Conservation (phyloP, 2,329 filamentous ascomycete genomes). For the Aspergillus sp. region DNA sequence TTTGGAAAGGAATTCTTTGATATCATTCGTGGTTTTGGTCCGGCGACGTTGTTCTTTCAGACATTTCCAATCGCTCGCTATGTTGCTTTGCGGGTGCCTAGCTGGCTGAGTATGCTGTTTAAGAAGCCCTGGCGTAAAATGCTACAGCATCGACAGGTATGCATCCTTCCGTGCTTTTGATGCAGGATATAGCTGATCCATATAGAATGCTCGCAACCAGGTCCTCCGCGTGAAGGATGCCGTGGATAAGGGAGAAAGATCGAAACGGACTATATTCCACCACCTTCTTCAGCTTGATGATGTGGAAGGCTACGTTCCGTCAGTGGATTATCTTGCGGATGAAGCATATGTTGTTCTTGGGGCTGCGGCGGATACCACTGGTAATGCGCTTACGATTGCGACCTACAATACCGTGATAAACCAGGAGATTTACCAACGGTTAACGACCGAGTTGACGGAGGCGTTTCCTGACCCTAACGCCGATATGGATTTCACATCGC, state of each 20-base stretch:
- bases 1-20: conserved; percentile 16
- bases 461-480: conserved; percentile 23
- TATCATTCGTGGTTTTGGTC: conserved; percentile 14
- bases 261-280: conserved; percentile 17
- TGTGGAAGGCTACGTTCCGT: conserved; percentile 12
- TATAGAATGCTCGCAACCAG: conserved; percentile 9
- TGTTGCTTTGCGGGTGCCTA: conserved; percentile 9
- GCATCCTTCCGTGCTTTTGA: not conserved
- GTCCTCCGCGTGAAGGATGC: conserved; percentile 13
- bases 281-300: conserved; percentile 12
- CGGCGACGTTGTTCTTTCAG: conserved; percentile 18
- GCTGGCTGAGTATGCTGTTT: conserved; percentile 11
- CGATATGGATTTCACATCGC: conserved; percentile 16
- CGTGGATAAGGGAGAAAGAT: conserved; percentile 10
- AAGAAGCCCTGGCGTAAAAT: conserved; percentile 9
- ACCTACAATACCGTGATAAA: conserved; percentile 24
- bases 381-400: conserved; percentile 27
- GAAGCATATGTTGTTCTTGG: conserved; percentile 21
- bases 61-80: conserved; percentile 14
- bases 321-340: conserved; percentile 19
- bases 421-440: conserved; percentile 17
- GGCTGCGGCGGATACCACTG: conserved; percentile 30
- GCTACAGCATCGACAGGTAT: conserved; percentile 12
- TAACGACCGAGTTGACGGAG: conserved; percentile 22
- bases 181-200: not conserved